Base-by-base conservation (phyloP, 805 yeast species). In the Saturnispora halmiae region DNA sequence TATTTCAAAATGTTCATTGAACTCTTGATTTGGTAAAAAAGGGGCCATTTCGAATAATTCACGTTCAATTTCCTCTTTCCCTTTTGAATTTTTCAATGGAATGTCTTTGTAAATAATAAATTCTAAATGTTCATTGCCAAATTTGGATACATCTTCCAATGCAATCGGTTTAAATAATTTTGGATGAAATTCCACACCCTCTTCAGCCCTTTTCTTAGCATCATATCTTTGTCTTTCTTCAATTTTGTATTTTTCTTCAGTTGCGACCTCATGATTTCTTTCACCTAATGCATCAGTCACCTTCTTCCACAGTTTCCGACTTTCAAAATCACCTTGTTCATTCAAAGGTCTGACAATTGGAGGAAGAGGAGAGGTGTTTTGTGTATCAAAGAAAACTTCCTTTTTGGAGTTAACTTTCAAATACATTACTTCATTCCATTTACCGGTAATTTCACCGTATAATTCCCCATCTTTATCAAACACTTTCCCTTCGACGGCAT, bases 391-490 rank as follows among this genome's bases (percentile, higher is more conserved):
- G 25, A 82, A 70, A 4, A 69, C 66, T 5, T 65, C 55, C 44
- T 72, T 70, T 29, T 49, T 43, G 11, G 45, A 49, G 3, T 69
- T 68, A 1, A 74, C 31, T 4, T 40, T 80, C 36, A 87, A 73
- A 42, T 77, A 71, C 73, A 92, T 79, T 1, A 77, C 66, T 46
- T 80, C 95, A 61, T 87, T 86, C 98, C 98, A 92, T 61, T 92
- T 90, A 11, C 98, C 98, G 9, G 80, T 52, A 29, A 90, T 67
- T 50, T 76, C 82, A 26, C 15, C 35, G 55, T 66, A 86, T 27
- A 79, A 58, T 2, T 66, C 66, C 49, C 80, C 76, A 16, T 75
- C 77, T 54, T 72, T 76, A 22, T 33, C 25, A 11, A 21, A 34
- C 40, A 88, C 69, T 4, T 58, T 61, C 40, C 97, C 98, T 50